Evolutionary conservation across 2,329 filamentous ascomycete genomes (phyloP), one percentile per base, ranked within the genome.

Genomic region (Beauveria caledonica): DNA sequence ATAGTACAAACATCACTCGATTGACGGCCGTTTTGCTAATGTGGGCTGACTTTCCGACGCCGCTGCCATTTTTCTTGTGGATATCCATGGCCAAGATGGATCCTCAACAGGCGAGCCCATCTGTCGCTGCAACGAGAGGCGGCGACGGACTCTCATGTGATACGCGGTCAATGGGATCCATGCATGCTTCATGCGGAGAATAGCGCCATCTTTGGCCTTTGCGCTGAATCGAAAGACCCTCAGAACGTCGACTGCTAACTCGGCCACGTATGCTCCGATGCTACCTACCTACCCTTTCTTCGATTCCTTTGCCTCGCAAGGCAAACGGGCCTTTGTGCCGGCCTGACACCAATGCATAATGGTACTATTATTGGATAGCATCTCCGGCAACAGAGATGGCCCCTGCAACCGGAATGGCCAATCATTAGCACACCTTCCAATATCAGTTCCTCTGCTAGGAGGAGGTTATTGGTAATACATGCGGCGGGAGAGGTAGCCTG

Each of bases 1-100:
- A 46, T 9, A 39, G 25, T 51, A 39, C 23, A 51, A 58, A 48
- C 33, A 42, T 58, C 36, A 11, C 15, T 48, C 46, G 56, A 58
- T 23, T 51, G 25, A 51, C 36, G 27, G 57, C 57, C 39, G 49
- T 53, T 53, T 45, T 51, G 56, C 40, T 59, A 40, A 46, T 59
- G 57, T 59, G 57, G 57, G 57, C 57, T 59, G 48, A 59, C 49
- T 53, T 33, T 19, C 2, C n/a, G 13, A 42, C 46, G 39, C n/a
- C 25, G n/a, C 29, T 27, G 19, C 25, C 19, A 25, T n/a, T 52
- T 59, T 46, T 21, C 19, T 52, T 27, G 56, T 51, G 56, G 56
- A 50, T 42, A 58, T 58, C n/a, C 23, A 10, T 27, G 45, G 17
- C 17, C 17, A 44, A 23, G 33, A 39, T 29, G 55, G 54, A 49